Evolutionary conservation across 768 basidiomycete species (phyloP), one percentile per base, ranked within the genome.

Genomic region (Lactarius akahatsu): DNA sequence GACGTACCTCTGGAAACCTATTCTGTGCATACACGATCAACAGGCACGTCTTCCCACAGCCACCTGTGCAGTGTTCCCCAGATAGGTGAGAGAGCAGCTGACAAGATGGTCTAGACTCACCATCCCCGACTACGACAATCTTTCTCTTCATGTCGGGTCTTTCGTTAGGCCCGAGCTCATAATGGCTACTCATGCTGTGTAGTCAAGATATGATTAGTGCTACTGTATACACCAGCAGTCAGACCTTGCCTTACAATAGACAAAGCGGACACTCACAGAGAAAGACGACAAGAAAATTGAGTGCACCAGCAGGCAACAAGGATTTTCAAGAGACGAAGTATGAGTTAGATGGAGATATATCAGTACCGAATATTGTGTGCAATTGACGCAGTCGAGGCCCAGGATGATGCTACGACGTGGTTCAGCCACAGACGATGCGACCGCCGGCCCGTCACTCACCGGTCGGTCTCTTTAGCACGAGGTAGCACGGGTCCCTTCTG

Each of bases 1-100:
- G 65, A 74, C 84, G 74, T 79, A 96, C 94, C 85, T 96, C 95
- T 54, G 95, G 94, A 74, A 96, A 97, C 47, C 94, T 86, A 76
- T 96, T 97, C 78, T 96, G 93, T 28, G 95, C 94, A 74, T 97
- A 97, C 43, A 96, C 94, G 73, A 97, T 97, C 72, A 97, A 86
- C 66, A 96, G 83, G 83, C 95, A 96, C 57, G 95, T 97, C 86
- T 96, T 93, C 73, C 91, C 91, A 74, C 91, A 92, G 66, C 91
- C 90, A 77, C 90, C 89, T 90, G 54, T 20, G 56, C 26, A 26
- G 57, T 16, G 58, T 47, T 15, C 28, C 28, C 28, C 28, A 38
- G 47, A 70, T 73, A 73, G 70, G 73, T 75, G 65, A 71, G 65
- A 66, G 62, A 69, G 50, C 56, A 74, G 69, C 64, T 70, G 72